Conservation (phyloP, 805 yeast genomes). For the Ogataea nonfermentans region DNA sequence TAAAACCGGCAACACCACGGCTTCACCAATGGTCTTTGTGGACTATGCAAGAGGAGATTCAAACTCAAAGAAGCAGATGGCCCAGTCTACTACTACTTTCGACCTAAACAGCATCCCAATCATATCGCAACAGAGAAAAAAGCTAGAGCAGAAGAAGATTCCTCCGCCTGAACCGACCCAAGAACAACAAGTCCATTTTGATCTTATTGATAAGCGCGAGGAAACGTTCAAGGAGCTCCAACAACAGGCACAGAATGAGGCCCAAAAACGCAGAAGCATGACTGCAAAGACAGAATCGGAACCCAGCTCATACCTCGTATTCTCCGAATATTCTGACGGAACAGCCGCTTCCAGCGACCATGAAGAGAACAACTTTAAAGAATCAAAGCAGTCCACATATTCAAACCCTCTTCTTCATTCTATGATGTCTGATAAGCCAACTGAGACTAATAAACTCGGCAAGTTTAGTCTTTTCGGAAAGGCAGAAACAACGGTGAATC, state of each 20-base stretch:
- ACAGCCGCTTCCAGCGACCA: slow-evolving; percentile 31
- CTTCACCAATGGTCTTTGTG: slow-evolving; percentile 58
- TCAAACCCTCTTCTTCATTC: slow-evolving; percentile 26
- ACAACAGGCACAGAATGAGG: slow-evolving; percentile 28
- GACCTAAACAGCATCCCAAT: slow-evolving; percentile 20
- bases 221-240: slow-evolving; percentile 33
- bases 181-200: slow-evolving; percentile 26
- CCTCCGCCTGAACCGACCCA: slow-evolving; percentile 33
- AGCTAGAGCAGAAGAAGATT: slow-evolving; percentile 16
- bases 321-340: slow-evolving; percentile 33
- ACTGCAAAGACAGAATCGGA: slow-evolving; percentile 22
- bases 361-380: slow-evolving; percentile 7
- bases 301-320: slow-evolving; percentile 28
- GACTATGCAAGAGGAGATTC: slow-evolving; percentile 46
- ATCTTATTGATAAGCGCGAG: slow-evolving; percentile 28
- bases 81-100: slow-evolving; percentile 9
- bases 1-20: slow-evolving; percentile 65
- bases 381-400: slow-evolving; percentile 16
- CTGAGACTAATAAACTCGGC: slow-evolving; percentile 18
- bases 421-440: slow-evolving; percentile 18
- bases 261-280: slow-evolving; percentile 6
- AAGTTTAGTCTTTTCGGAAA: slow-evolving; percentile 15
- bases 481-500: slow-evolving; percentile 37
- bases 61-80: slow-evolving; percentile 8
- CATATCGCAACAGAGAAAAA: slow-evolving; percentile 16